Evolutionary conservation across 805 yeast species (phyloP), one percentile per base, ranked within the genome.

Genomic region (Lachancea sp.): DNA sequence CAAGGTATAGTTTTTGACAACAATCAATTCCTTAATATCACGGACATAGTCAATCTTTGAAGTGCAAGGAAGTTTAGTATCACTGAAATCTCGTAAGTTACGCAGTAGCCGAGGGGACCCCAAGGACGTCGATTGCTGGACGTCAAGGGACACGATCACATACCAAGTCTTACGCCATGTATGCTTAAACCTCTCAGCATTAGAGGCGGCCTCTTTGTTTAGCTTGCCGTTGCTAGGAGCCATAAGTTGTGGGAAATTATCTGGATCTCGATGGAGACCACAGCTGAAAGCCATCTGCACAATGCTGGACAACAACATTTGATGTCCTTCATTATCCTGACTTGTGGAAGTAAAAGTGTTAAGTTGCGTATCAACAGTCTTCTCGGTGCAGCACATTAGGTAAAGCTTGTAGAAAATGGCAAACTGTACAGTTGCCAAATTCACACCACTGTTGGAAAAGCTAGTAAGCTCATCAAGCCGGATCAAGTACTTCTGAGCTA

Each of bases 191-290:
- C 56, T 56, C 30, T 63, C 69, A 20, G 64, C 58, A 8, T 55
- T 50, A n/a, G 54, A 51, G 32, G 46, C 43, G n/a, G 52, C 45
- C 18, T 52, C 57, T 34, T 52, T 50, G 33, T 49, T 51, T 11
- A 48, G 39, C 20, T 40, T 45, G 8, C 43, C 45, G 19, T 38
- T 40, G 2, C 34, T 32, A 23, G 29, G 54, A 8, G 56, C 54
- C 22, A 61, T 63, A 37, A 68, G 58, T 45, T 68, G 70, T 11
- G 70, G 68, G 48, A 76, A 75, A 29, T 65, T 64, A 34, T 68
- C 71, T 0, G 88, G 87, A 47, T 81, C 88, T 49, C 87, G 67
- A 54, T 81, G 80, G 19, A 81, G 54, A 0, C 88, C 89, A 47
- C 80, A 69, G 28, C 80, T 70, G 40, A 75, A 68, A 0, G 81